Base-by-base conservation (phyloP, 176 grass and related monocot genomes). In the Puya raimondii region DNA sequence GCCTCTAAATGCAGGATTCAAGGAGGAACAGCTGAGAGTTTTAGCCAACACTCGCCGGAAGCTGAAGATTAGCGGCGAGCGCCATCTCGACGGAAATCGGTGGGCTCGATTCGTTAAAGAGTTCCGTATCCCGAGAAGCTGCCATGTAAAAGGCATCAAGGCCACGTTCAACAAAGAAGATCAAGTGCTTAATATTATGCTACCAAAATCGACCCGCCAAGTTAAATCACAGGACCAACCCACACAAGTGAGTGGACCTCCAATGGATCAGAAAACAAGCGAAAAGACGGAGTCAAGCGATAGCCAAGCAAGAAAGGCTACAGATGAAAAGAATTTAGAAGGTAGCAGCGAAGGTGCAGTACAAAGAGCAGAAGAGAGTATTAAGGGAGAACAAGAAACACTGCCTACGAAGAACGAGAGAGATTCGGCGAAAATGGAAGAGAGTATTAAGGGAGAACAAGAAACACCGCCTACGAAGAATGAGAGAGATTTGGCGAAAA, bases 21-120 rank as follows among this genome's bases (percentile, higher is more conserved):
- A 58, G 66, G 83, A 80, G 67, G 87, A 90, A 47, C 76, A 90
- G 56, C 65, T 90, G 14, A 80, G 2, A 48, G 83, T 90, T 52
- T 63, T 75, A 4, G 72, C 83, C 73, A 83, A 23, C 48, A 83
- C 80, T 8, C 51, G 67, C 49, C 16, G 74, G 50, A 83, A 83
- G 72, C 80, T 86, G 4, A 83, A 69, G 80, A 67, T 86, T 16
- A 22, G 73, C 59, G 87, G 83, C 50, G 83, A 90, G 83, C 50
- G 80, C 11, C 73, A 68, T n/a, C 73, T 74, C 3, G 76, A 51
- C 10, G 73, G 80, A 4, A 52, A 15, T 8, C 66, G 59, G 17
- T 72, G 79, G 87, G 69, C 51, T 9, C 69, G 63, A 61, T 86
- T 90, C 70, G 53, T 53, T 72, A 80, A 85, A 66, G 64, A 76